Evolutionary conservation across 2,329 filamentous ascomycete genomes (phyloP), one percentile per base, ranked within the genome.

Genomic region (Diaporthe destruens): DNA sequence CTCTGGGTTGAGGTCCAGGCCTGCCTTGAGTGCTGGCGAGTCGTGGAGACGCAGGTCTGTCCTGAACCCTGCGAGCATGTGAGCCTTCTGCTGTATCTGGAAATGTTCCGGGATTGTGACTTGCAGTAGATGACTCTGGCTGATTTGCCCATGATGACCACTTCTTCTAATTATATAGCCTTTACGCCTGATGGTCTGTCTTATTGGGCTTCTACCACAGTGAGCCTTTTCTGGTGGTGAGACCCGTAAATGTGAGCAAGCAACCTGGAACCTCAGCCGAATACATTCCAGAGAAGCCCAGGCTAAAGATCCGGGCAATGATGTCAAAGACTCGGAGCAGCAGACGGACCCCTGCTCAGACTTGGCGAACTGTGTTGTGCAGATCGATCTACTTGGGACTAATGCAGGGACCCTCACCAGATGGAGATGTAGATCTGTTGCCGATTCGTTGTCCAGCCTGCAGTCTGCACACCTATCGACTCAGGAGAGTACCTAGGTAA

Each of bases 21-120:
- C 93, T 2, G 92, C 92, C 79, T 91, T 87, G 34, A 95, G 84
- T 1, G 92, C 92, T 11, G 92, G 92, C 0, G 92, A 94, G 80
- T 95, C 93, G 81, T 95, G 92, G 2, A 95, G 87, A 25, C 93
- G 90, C 14, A 95, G 85, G 79, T 95, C 93, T 7, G 93, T 95
- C 70, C 93, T 89, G 77, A 94, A 94, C 93, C 93, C 72, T 73
- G 39, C 11, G 14, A 18, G 94, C 29, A 5, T 14, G 34, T 72
- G 6, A 72, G 63, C 7, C 20, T 18, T 42, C 39, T 68, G 12
- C 20, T 29, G 16, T 23, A 18, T 6, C 20, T 9, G 8, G 25
- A 25, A 5, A 34, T 16, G 3, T n/a, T 14, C 6, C 6, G 65
- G 25, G 32, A 8, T 8, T 9, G 3, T 9, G 6, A 36, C 72